Evolutionary conservation across 305 asterid species (phyloP).

Genomic region (Fraxinus floribunda): DNA sequence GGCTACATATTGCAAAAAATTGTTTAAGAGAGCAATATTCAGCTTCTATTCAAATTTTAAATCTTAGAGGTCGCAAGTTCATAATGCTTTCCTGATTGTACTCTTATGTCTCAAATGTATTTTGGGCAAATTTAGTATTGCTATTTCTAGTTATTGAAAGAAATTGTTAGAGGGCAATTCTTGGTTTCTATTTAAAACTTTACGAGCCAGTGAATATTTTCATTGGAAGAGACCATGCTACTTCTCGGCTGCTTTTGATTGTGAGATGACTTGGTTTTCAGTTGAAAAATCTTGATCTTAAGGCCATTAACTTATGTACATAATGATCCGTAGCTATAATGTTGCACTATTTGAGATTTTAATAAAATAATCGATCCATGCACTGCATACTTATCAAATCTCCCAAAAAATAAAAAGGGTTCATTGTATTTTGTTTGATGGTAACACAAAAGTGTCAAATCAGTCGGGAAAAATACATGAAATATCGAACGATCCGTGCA

Average conservation of each 20-base stretch:
- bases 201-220: background rate
- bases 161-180: background rate
- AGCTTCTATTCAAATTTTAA: background rate
- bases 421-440: background rate
- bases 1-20: background rate
- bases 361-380: background rate
- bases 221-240: background rate
- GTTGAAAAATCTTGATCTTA: background rate
- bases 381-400: background rate
- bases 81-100: slow-evolving; percentile 2
- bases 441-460: background rate
- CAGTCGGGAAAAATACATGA: background rate
- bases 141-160: background rate
- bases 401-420: background rate
- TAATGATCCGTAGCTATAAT: background rate
- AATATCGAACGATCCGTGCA: background rate
- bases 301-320: background rate
- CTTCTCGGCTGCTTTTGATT: background rate
- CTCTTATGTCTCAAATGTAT: background rate
- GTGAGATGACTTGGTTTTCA: background rate
- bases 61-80: background rate
- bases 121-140: background rate
- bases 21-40: background rate
- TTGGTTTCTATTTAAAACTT: background rate
- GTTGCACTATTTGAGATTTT: background rate